Evolutionary conservation across 768 basidiomycete genomes (phyloP), one percentile per base, ranked within the genome.

Genomic region (Amanita rubescens): DNA sequence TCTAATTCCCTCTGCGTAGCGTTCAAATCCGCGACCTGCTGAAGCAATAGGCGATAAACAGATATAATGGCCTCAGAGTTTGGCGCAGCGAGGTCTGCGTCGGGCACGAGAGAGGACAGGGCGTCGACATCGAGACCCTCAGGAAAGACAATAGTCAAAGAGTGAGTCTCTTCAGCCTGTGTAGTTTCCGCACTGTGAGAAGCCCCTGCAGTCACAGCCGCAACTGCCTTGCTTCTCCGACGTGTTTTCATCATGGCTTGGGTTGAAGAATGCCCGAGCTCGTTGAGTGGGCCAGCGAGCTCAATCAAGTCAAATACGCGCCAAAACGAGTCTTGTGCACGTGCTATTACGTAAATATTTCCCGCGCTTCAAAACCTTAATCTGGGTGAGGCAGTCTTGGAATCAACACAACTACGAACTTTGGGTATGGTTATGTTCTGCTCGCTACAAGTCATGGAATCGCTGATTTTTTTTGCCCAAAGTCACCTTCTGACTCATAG

Each of bases 401-500:
- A 59, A 63, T 71, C 70, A 70, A 75, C 72, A 75, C 67, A 74
- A 72, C 68, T 65, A 60, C 52, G 56, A 64, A 59, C 72, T 74
- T 75, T 77, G 73, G 75, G 74, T 75, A 58, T 61, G 73, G 65
- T 50, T 27, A 30, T 17, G 39, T 39, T 47, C 8, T 59, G 57
- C 42, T 39, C 56, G 34, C 32, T 24, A 15, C 53, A 25, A 6
- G 46, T 37, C 30, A 5, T 20, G 15, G 19, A n/a, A 30, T 24
- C 4, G 20, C 53, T 57, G 34, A 59, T 56, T 17, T 39, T 39
- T 41, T 24, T 53, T 56, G 37, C 58, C 55, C 32, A 19, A 56
- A 86, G 85, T 86, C 87, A 87, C 86, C 86, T 86, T 78, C 85
- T 88, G 79, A 83, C 84, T 86, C 83, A 30, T 30, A 30, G 75